Conservation (phyloP, 208 protist genomes). For the Acanthamoeba triangularis region DNA sequence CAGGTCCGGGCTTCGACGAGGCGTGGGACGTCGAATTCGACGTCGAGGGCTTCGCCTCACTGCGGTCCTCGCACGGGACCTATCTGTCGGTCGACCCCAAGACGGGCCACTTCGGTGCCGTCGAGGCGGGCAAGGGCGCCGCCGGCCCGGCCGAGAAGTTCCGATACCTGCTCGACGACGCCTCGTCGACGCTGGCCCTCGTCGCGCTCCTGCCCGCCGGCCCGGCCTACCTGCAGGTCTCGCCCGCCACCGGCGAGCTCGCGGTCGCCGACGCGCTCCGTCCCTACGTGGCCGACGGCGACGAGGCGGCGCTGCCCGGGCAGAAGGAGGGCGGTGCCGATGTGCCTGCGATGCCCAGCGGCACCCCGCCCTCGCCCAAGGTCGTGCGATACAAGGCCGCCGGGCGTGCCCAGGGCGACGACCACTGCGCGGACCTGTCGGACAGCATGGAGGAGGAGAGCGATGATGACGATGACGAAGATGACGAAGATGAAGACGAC, state of each 20-base stretch:
- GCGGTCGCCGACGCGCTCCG: not conserved
- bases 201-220: not conserved
- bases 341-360: not conserved
- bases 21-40: slow-evolving; percentile 27
- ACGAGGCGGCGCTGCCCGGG: slow-evolving; percentile 13
- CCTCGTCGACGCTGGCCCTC: slow-evolving; percentile 23
- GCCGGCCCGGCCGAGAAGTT: not conserved
- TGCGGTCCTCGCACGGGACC: slow-evolving; percentile 55
- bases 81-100: slow-evolving; percentile 55
- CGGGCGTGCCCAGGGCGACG: not conserved
- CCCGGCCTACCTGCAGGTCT: not conserved
- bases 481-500: not conserved
- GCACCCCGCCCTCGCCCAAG: not conserved
- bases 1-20: not conserved
- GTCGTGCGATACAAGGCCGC: slow-evolving; percentile 7
- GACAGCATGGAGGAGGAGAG: not conserved
- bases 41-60: slow-evolving; percentile 25
- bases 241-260: not conserved
- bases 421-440: not conserved
- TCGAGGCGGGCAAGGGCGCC: not conserved
- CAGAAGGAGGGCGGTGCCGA: not conserved
- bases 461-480: not conserved
- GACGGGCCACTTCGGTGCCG: not conserved
- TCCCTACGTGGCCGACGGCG: slow-evolving; percentile 31
- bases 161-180: slow-evolving; percentile 18